Evolutionary conservation across 257 asterid genomes (phyloP), one percentile per base, ranked within the genome.

Genomic region (Petunia axillaris): DNA sequence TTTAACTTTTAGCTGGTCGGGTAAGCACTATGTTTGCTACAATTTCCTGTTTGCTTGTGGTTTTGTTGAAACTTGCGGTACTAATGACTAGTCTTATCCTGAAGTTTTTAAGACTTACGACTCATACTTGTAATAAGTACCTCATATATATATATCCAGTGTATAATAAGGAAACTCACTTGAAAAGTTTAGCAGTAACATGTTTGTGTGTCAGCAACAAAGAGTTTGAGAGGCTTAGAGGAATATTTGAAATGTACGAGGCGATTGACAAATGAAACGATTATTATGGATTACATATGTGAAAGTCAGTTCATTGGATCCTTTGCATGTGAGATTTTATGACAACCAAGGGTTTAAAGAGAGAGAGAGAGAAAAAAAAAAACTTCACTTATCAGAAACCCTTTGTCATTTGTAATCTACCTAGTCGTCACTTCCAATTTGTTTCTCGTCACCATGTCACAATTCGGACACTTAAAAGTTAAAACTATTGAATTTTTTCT

Each of bases 241-340:
- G 87, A 84, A 81, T 81, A 84, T 80, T 84, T 81, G 75, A 75
- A 58, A 54, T 85, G 64, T 81, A 84, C 89, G 66, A 88, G 82
- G 83, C 82, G 11, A 16, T 39, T 44, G 78, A 85, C 86, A 84
- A 88, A 65, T 65, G 36, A 36, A 65, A 65, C 9, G 39, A 65
- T 65, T 81, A 78, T 78, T 81, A 78, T 78, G 83, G 85, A 71
- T 83, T 80, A 81, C 79, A 83, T 77, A 76, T 77, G 84, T 65
- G 84, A 68, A 67, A 75, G 82, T 82, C 88, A 71, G 86, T 54
- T 77, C 91, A 86, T 89, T 82, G 93, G 93, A 88, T 91, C 83
- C 91, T 82, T 82, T 86, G 89, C 93, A 88, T 86, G 93, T 88
- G 90, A 87, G 71, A 1, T 88, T 86, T 88, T 86, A 73, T 78